Evolutionary conservation across 1,284 basidiomycete genomes (phyloP), one percentile per base, ranked within the genome.

Genomic region (Apiotrichum porosum): DNA sequence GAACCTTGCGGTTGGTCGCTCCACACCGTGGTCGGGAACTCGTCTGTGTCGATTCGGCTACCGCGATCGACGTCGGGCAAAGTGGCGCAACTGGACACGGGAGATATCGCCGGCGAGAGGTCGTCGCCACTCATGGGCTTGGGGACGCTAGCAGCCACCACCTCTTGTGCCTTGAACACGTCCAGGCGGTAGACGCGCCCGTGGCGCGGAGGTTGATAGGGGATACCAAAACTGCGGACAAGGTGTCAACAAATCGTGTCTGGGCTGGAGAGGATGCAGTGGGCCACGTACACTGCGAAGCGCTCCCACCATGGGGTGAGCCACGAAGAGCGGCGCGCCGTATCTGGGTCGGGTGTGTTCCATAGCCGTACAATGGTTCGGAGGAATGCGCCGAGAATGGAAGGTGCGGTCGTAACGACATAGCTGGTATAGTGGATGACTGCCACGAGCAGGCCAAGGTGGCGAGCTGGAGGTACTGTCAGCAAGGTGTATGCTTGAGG

Each of bases 401-500:
- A 37, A 6, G 49, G 49, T 4, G 22, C 34, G 3, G 47, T 42
- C 30, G 38, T 42, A 35, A 40, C 23, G 15, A 46, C 50, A 23
- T 44, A 48, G 32, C 37, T 46, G 31, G 42, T 26, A 24, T 51
- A 51, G 37, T 50, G 38, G 15, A 51, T 36, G 42, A 52, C 47
- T 21, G 50, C 52, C 26, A 52, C 52, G 38, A 50, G 47, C 36
- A 55, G 43, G 31, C 47, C 53, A 36, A 58, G 50, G 47, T 51
- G 52, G 18, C 49, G 42, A 3, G 52, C 49, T 49, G 49, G n/a
- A 9, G 18, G 49, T 38, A 31, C n/a, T 8, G 21, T 23, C 23
- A 41, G 18, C 6, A 19, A 17, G n/a, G n/a, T n/a, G n/a, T n/a
- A n/a, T n/a, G n/a, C n/a, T n/a, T n/a, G n/a, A n/a, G n/a, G n/a